phyloP scores from a whole-genome alignment of 1,139 yeast genomes.

The Komagataea norvegica region DNA sequence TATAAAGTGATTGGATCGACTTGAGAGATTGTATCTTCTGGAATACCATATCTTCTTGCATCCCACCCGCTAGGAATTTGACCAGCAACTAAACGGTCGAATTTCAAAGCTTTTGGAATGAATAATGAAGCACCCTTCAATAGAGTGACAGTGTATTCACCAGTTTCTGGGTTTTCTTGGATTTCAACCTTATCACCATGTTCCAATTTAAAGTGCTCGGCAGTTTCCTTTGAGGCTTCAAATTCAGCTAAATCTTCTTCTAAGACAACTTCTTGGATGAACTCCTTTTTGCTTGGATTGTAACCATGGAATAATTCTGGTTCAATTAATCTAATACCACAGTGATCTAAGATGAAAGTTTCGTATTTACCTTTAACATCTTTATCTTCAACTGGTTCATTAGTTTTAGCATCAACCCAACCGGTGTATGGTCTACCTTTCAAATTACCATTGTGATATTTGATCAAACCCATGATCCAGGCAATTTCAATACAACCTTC shows the following conservation, averaged over 20 bases:
- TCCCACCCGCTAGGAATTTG: slow-evolving; percentile 99
- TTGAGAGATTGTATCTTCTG: slow-evolving; percentile 88
- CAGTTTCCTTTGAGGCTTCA: slow-evolving; percentile 92
- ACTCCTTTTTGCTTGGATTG: slow-evolving; percentile 87
- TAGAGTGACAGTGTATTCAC: slow-evolving; percentile 86
- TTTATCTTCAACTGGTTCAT: slow-evolving; percentile 88
- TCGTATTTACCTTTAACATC: slow-evolving; percentile 92
- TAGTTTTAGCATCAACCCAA: slow-evolving; percentile 95
- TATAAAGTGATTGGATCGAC: slow-evolving; percentile 94
- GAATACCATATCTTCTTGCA: slow-evolving; percentile 90
- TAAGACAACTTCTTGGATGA: slow-evolving; percentile 91
- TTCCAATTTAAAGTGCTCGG: slow-evolving; percentile 87
- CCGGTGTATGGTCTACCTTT: slow-evolving; percentile 88
- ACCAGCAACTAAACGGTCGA: slow-evolving; percentile 96
- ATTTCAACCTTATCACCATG: slow-evolving; percentile 94
- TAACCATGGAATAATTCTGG: slow-evolving; percentile 93
- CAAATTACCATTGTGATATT: slow-evolving; percentile 87
- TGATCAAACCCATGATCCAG: slow-evolving; percentile 97
- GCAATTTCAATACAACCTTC: slow-evolving; percentile 99
- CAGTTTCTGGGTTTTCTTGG: slow-evolving; percentile 82
- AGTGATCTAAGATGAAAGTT: slow-evolving; percentile 77
- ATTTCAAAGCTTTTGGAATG: slow-evolving; percentile 93
- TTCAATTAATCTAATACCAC: slow-evolving; percentile 95
- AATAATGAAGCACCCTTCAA: slow-evolving; percentile 88
- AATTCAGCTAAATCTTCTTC: slow-evolving; percentile 96